phyloP scores from a whole-genome alignment of 2,329 filamentous ascomycete species.

The Rhynchosporium agropyri region DNA sequence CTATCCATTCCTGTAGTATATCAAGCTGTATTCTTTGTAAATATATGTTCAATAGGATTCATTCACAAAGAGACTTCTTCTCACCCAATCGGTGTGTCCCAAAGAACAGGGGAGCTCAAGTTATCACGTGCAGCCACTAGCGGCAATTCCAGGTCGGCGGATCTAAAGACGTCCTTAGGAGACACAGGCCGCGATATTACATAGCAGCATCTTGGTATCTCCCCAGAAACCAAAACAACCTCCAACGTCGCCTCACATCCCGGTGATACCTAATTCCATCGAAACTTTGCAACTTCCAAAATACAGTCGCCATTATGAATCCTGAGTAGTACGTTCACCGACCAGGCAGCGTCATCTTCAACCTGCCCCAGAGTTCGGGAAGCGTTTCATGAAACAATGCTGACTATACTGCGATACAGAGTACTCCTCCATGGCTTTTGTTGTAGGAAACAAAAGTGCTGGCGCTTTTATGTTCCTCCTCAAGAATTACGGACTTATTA shows the following conservation, averaged over 20 bases:
- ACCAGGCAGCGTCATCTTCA: slow-evolving; percentile 31
- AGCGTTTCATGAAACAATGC: slow-evolving; percentile 28
- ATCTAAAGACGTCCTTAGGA: slow-evolving; percentile 25
- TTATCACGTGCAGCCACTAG: slow-evolving; percentile 27
- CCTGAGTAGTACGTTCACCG: slow-evolving; percentile 77
- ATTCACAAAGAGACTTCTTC: neutral
- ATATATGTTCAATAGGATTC: neutral
- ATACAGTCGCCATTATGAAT: slow-evolving; percentile 67
- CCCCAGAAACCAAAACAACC: slow-evolving; percentile 22
- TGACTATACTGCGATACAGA: slow-evolving; percentile 33
- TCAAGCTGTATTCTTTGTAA: no score
- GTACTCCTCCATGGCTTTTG: slow-evolving; percentile 26
- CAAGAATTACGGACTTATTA: slow-evolving; percentile 22
- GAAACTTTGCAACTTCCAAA: slow-evolving; percentile 15
- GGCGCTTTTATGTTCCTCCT: slow-evolving; percentile 15
- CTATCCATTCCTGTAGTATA: no score
- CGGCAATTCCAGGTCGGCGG: slow-evolving; percentile 17
- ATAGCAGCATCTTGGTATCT: slow-evolving; percentile 14
- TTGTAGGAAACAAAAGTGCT: slow-evolving; percentile 21
- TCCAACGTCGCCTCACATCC: slow-evolving; percentile 28
- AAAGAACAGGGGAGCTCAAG: neutral
- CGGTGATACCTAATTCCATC: slow-evolving; percentile 17
- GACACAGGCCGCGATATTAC: slow-evolving; percentile 28
- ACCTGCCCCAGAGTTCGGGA: slow-evolving; percentile 27
- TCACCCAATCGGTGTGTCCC: neutral